Base-by-base conservation (phyloP, 176 grass and related monocot species). In the Raddia distichophylla region DNA sequence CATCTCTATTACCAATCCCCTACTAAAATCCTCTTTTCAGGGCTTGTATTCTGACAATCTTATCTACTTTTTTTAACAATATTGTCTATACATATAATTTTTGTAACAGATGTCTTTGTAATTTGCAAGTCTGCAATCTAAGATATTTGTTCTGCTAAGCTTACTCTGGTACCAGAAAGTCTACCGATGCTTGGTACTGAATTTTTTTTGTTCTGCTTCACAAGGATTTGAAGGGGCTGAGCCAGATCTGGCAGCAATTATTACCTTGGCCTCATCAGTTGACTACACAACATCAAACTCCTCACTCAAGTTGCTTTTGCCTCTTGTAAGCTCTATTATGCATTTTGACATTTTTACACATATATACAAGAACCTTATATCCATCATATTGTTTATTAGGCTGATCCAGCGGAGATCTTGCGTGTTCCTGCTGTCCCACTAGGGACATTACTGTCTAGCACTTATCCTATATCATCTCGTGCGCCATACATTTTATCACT, bases 271-370 rank as follows among this genome's bases (percentile, higher is more conserved):
- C 68, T 94, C 95, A 80, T 98, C 95, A 64, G 80, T 98, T 71
- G 95, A 98, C 84, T 93, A 98, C 79, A 94, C 95, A 83, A 91
- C 95, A 77, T 98, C 95, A 45, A 91, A 93, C 77, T 98, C 95
- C 65, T 94, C 95, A 77, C 86, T 94, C 64, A 98, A 98, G 88
- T 82, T 98, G 83, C 48, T 98, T 52, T 75, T 98, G 61, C 95
- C 95, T 73, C 74, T 98, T 87, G 95, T 98, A 94, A 88, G 84
- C 85, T 67, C 15, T 64, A 65, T 60, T 14, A 82, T 27, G 14
- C 27, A 61, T 8, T 64, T 71, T 60, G 15, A 33, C 15, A 73
- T 76, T 69, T 70, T 79, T 45, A 64, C 50, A 37, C 60, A 71
- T 43, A 75, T 80, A 79, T 33, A 27, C 27, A 43, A 59, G 46